A percentile compares a stretch with the other conserved stretches of the same genome.
Evolutionary conservation across 805 yeast genomes (phyloP).

Genomic region (Cyberlindnera mississippiensis): DNA sequence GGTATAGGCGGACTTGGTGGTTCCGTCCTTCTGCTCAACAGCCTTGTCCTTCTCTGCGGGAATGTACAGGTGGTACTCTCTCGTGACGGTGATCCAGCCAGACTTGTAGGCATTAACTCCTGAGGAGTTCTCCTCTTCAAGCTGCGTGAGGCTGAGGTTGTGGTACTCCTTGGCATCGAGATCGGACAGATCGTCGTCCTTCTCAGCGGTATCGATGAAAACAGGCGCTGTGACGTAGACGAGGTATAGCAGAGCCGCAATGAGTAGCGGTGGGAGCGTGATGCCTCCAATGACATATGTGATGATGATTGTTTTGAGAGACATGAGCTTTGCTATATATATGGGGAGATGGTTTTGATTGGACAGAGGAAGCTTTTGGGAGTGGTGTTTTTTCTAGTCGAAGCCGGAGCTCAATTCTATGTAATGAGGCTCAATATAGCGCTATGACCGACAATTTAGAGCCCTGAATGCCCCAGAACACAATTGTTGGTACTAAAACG

Average conservation of each 20-base stretch:
- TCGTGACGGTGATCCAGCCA: conserved; percentile 86
- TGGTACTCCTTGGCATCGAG: conserved; percentile 28
- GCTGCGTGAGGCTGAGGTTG: conserved; percentile 52
- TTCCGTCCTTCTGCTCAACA: conserved; percentile 22
- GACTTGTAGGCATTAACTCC: conserved; percentile 62
- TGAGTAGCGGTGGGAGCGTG: conserved; percentile 65
- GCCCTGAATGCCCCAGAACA: too few species aligned
- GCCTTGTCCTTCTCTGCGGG: conserved; percentile 35
- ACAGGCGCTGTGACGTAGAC: conserved; percentile 34
- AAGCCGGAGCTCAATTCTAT: too few species aligned
- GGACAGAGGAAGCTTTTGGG: too few species aligned
- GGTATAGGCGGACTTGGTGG: conserved; percentile 51
- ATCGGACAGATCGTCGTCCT: conserved; percentile 25
- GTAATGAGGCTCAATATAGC: too few species aligned
- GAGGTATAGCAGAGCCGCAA: conserved; percentile 37
- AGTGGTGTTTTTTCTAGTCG: too few species aligned
- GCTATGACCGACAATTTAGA: too few species aligned
- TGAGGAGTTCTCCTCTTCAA: conserved; percentile 54
- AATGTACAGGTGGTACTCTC: conserved; percentile 57
- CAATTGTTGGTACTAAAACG: too few species aligned
- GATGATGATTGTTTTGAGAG: conserved; percentile 26
- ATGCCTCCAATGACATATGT: conserved; percentile 75
- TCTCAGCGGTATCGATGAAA: conserved; percentile 25
- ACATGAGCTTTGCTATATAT: too few species aligned
- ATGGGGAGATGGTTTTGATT: too few species aligned